Percentiles rank a stretch among this genome's conserved stretches.
Evolutionary conservation across 2,329 filamentous ascomycete genomes (phyloP).

Genomic region (Byssothecium circinans): DNA sequence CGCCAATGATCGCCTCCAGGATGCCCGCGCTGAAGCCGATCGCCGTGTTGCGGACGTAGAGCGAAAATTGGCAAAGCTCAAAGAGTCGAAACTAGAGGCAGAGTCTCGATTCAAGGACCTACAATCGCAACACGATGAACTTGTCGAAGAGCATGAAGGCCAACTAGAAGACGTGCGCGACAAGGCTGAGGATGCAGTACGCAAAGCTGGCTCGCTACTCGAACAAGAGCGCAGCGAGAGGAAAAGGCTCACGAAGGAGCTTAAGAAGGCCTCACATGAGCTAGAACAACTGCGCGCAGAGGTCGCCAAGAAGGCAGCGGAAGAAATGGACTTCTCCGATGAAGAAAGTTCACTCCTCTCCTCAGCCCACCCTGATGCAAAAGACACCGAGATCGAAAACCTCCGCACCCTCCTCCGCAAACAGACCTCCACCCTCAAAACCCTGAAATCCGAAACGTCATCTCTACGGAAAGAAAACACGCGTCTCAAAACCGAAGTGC

Average conservation of each 20-base stretch:
- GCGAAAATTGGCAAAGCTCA: constrained; percentile 31
- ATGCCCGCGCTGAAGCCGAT: constrained; percentile 29
- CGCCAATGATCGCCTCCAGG: constrained; percentile 27
- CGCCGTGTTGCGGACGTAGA: constrained; percentile 33
- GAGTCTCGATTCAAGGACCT: constrained; percentile 31
- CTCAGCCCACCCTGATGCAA: constrained; percentile 13
- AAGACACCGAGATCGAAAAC: constrained; percentile 30
- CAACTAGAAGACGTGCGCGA: constrained; percentile 33
- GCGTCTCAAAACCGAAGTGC: constrained; percentile 7
- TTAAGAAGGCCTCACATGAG: constrained; percentile 26
- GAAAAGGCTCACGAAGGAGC: constrained; percentile 27
- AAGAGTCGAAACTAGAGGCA: constrained; percentile 28
- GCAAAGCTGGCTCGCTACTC: constrained; percentile 35
- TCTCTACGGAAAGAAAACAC: constrained; percentile 22
- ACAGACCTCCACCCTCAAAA: constrained; percentile 28
- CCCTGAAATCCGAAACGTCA: constrained; percentile 22
- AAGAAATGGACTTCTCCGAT: constrained; percentile 16
- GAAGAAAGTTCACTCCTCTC: constrained; percentile 15
- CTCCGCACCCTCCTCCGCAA: constrained; percentile 30
- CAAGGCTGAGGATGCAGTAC: constrained; percentile 40
- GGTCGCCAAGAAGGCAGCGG: constrained; percentile 8
- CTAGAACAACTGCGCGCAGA: constrained; percentile 22
- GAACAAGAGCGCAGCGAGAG: constrained; percentile 39
- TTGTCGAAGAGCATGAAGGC: constrained; percentile 29
- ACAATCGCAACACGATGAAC: constrained; percentile 27